Evolutionary conservation across 768 basidiomycete genomes (phyloP).

Genomic region (Macrolepiota fuliginosa): DNA sequence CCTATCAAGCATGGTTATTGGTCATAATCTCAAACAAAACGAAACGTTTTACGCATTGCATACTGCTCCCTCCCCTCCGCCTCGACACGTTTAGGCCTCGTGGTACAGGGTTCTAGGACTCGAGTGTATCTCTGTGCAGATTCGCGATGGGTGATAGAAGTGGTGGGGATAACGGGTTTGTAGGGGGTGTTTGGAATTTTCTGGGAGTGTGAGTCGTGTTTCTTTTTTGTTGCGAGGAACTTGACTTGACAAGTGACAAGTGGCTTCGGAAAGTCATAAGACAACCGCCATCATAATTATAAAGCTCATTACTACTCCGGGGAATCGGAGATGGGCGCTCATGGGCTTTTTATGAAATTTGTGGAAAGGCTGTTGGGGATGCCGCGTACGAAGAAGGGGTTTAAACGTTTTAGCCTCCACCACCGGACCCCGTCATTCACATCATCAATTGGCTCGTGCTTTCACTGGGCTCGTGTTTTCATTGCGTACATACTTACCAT

Average conservation of each 20-base stretch:
- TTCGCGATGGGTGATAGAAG: too few species aligned
- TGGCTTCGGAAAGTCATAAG: neutral
- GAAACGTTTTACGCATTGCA: neutral
- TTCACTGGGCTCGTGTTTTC: neutral
- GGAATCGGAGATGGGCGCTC: neutral
- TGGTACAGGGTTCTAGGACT: neutral
- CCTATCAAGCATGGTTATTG: neutral
- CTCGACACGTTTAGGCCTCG: neutral
- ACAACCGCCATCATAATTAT: neutral
- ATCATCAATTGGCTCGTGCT: neutral
- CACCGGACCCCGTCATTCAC: neutral
- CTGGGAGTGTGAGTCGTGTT: too few species aligned
- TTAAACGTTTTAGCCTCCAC: neutral
- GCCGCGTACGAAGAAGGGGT: neutral
- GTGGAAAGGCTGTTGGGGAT: neutral
- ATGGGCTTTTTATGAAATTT: neutral
- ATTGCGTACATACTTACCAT: neutral
- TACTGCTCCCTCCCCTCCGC: neutral
- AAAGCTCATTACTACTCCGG: neutral
- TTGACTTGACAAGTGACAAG: neutral
- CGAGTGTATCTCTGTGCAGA: neutral
- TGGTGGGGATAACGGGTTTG: too few species aligned
- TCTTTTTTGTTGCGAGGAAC: neutral
- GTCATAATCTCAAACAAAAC: neutral
- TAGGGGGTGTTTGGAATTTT: too few species aligned